Conservation (phyloP, 768 basidiomycete species). For the Rhodosporidiobolus odoratus region DNA sequence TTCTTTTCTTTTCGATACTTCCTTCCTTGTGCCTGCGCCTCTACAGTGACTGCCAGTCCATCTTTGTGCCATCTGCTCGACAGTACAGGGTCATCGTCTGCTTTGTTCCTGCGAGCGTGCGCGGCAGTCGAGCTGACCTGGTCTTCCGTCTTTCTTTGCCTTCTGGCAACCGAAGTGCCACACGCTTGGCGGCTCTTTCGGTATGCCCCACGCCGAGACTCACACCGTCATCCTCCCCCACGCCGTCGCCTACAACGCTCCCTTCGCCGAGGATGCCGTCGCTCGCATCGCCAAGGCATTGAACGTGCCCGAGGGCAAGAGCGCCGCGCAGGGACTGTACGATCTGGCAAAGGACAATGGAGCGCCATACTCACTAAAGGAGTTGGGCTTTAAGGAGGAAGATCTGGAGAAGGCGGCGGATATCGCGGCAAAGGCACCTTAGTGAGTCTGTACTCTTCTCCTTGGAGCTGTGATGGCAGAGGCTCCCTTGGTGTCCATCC, state of each 20-base stretch:
- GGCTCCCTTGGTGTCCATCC: too few relatives aligned
- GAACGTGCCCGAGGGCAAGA: conserved; percentile 27
- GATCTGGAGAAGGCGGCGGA: conserved; percentile 50
- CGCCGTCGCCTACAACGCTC: conserved; percentile 50
- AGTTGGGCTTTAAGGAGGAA: conserved; percentile 51
- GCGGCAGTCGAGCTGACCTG: too few relatives aligned
- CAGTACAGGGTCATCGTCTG: not conserved
- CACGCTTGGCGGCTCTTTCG: conserved; percentile 49
- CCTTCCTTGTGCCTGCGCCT: not conserved
- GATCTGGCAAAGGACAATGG: conserved; percentile 43
- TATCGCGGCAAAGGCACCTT: conserved; percentile 48
- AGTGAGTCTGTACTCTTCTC: conserved; percentile 28
- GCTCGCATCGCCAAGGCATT: conserved; percentile 46
- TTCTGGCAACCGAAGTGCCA: conserved; percentile 19
- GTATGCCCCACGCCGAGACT: conserved; percentile 51
- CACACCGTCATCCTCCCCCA: conserved; percentile 52
- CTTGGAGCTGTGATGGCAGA: too few relatives aligned
- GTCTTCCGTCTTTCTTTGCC: not conserved
- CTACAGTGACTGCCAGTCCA: too few relatives aligned
- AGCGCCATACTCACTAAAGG: conserved; percentile 45
- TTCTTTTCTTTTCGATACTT: not conserved
- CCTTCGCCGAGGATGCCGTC: conserved; percentile 46
- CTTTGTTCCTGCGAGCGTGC: too few relatives aligned
- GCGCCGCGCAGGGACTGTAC: conserved; percentile 44
- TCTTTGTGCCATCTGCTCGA: not conserved